These are phyloP conservation scores for Nidularia pulvinata DNA, from an alignment of 768 basidiomycete species.

Conservation along the genomic window DNA sequence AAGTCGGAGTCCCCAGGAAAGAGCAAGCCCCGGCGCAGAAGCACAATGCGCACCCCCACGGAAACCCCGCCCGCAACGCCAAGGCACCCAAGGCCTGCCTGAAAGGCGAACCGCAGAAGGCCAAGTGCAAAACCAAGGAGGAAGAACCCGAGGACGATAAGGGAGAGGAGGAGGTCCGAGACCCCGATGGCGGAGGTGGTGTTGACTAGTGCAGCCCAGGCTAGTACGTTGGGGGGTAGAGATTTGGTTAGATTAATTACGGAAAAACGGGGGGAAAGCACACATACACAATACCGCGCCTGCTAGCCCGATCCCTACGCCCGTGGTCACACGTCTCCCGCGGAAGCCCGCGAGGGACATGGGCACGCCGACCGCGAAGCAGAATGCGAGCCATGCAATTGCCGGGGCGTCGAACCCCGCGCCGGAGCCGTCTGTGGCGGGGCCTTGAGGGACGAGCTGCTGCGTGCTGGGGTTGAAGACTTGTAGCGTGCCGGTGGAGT, in stretches of 20 bases:
- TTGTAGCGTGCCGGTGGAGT: constrained; percentile 33
- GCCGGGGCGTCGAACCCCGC: constrained; percentile 41
- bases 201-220: constrained; percentile 67
- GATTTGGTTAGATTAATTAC: not conserved
- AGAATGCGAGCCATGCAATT: constrained; percentile 58
- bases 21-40: constrained; percentile 51
- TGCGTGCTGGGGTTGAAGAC: constrained; percentile 45
- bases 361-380: constrained; percentile 48
- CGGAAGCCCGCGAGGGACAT: constrained; percentile 58
- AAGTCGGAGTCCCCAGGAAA: constrained; percentile 19
- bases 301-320: constrained; percentile 52
- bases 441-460: constrained; percentile 47
- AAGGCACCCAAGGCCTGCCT: constrained; percentile 41
- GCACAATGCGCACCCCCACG: constrained; percentile 50
- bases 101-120: constrained; percentile 46
- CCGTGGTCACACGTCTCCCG: constrained; percentile 56
- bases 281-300: constrained; percentile 41
- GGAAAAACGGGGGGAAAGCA: not conserved
- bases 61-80: constrained; percentile 57
- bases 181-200: constrained; percentile 45
- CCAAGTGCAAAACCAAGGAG: constrained; percentile 51
- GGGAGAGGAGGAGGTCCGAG: constrained; percentile 48
- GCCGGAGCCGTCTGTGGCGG: constrained; percentile 62
- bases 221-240: constrained; percentile 20
- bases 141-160: constrained; percentile 50